Percentiles rank a stretch among this genome's conserved stretches.
phyloP scores from a whole-genome alignment of 371 early-diverging fungal genomes.

The Mucor circinelloides region DNA sequence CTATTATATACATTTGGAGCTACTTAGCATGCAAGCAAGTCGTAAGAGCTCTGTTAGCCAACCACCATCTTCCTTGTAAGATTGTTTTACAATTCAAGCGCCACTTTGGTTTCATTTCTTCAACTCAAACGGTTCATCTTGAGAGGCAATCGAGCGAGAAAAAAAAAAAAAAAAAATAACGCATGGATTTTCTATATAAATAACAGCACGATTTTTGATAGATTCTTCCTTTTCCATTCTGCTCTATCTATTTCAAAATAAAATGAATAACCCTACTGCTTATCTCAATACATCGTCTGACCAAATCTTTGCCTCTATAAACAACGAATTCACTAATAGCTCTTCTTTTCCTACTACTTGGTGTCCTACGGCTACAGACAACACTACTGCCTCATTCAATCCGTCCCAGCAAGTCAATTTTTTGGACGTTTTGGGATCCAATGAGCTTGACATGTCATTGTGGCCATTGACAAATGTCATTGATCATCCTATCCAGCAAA shows the following conservation, averaged over 20 bases:
- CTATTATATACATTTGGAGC: too few relatives aligned
- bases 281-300: neutral
- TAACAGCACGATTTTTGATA: neutral
- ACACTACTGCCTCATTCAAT: neutral
- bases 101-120: slow-evolving; percentile 2
- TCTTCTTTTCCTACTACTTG: neutral
- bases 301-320: neutral
- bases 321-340: neutral
- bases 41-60: neutral
- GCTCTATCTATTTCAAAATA: neutral
- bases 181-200: slow-evolving; percentile 2
- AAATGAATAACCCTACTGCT: neutral
- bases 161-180: neutral
- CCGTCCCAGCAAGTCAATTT: neutral
- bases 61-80: neutral
- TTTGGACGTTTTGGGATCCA: neutral
- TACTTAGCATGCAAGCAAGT: neutral
- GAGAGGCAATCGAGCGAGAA: neutral
- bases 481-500: neutral
- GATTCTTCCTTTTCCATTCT: neutral
- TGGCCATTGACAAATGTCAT: neutral
- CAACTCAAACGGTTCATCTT: neutral
- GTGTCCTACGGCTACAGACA: neutral
- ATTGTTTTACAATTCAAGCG: neutral
- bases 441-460: neutral